phyloP scores from a whole-genome alignment of 2,329 filamentous ascomycete genomes.

The Fusarium sp. region DNA sequence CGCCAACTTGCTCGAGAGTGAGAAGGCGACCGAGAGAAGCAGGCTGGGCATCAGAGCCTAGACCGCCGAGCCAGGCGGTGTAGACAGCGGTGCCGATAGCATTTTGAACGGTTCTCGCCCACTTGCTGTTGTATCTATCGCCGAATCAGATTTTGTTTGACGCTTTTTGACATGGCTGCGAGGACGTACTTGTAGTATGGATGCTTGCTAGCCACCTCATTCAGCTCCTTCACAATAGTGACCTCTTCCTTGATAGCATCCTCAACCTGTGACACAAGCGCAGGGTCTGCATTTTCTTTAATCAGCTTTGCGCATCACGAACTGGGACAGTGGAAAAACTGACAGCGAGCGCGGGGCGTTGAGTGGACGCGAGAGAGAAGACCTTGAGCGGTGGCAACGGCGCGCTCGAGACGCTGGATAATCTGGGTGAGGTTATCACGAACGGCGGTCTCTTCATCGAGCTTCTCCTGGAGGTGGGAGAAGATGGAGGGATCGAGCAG shows the following conservation, averaged over 20 bases:
- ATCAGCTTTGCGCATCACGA: neutral
- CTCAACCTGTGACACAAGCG: conserved; percentile 75
- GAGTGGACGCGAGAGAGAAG: conserved; percentile 90
- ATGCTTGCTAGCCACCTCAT: conserved; percentile 78
- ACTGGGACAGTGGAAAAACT: conserved; percentile 35
- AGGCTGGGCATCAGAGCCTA: conserved; percentile 61
- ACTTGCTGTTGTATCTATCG: conserved; percentile 79
- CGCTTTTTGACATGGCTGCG: neutral
- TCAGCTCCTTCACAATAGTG: conserved; percentile 74
- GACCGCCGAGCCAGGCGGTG: conserved; percentile 81
- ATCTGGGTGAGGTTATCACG: conserved; percentile 86
- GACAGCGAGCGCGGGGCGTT: conserved; percentile 71
- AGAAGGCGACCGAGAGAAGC: conserved; percentile 73
- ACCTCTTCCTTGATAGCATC: conserved; percentile 78
- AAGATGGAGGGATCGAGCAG: conserved; percentile 83
- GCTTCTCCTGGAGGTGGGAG: conserved; percentile 84
- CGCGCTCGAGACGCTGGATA: conserved; percentile 82
- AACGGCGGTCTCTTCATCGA: conserved; percentile 85
- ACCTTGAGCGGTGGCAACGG: conserved; percentile 83
- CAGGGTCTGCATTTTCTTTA: conserved; percentile 57
- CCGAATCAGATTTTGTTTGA: conserved; percentile 14
- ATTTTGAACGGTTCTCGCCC: conserved; percentile 86
- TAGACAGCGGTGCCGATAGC: conserved; percentile 69
- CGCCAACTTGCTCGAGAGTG: conserved; percentile 87
- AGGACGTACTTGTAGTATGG: conserved; percentile 89